phyloP scores from a whole-genome alignment of 2,329 filamentous ascomycete species.

The Claviceps monticola region DNA sequence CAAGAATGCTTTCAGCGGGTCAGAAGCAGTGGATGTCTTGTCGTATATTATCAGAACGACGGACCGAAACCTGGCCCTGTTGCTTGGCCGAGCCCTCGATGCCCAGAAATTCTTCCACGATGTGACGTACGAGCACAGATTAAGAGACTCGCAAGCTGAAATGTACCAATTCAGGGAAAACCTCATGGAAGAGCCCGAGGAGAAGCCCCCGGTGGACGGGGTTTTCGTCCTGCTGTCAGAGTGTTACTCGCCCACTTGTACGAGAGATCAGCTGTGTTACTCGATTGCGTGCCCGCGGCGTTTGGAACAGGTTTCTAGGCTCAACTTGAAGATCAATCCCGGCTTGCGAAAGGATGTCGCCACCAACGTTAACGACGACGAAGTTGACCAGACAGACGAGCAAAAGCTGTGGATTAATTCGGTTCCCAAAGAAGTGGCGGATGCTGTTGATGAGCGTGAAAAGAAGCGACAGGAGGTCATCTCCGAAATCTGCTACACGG shows the following conservation, averaged over 20 bases:
- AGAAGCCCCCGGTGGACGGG: slow-evolving; percentile 66
- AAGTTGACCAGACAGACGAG: slow-evolving; percentile 72
- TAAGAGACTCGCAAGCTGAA: slow-evolving; percentile 87
- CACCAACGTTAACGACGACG: slow-evolving; percentile 57
- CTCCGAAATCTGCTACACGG: slow-evolving; percentile 96
- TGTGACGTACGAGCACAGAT: slow-evolving; percentile 90
- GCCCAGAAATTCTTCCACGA: slow-evolving; percentile 99
- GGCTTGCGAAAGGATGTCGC: slow-evolving; percentile 58
- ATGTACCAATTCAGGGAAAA: slow-evolving; percentile 96
- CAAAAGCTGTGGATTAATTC: slow-evolving; percentile 99
- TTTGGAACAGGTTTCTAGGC: slow-evolving; percentile 82
- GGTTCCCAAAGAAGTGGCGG: slow-evolving; percentile 85
- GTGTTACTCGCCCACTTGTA: slow-evolving; percentile 96
- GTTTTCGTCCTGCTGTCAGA: slow-evolving; percentile 94
- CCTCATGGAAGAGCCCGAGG: slow-evolving; percentile 68
- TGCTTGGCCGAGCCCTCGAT: slow-evolving; percentile 82
- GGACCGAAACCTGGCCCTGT: slow-evolving; percentile 81
- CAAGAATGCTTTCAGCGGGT: slow-evolving; percentile 91
- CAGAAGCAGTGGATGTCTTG: slow-evolving; percentile 89
- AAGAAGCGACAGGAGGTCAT: slow-evolving; percentile 98
- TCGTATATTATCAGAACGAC: slow-evolving; percentile 96
- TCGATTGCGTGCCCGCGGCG: slow-evolving; percentile 92
- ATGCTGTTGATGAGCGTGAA: slow-evolving; percentile 77
- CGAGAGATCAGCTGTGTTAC: slow-evolving; percentile 87
- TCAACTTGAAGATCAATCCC: slow-evolving; percentile 87